Evolutionary conservation across 1,284 basidiomycete genomes (phyloP).

Genomic region (Earliella scabrosa): DNA sequence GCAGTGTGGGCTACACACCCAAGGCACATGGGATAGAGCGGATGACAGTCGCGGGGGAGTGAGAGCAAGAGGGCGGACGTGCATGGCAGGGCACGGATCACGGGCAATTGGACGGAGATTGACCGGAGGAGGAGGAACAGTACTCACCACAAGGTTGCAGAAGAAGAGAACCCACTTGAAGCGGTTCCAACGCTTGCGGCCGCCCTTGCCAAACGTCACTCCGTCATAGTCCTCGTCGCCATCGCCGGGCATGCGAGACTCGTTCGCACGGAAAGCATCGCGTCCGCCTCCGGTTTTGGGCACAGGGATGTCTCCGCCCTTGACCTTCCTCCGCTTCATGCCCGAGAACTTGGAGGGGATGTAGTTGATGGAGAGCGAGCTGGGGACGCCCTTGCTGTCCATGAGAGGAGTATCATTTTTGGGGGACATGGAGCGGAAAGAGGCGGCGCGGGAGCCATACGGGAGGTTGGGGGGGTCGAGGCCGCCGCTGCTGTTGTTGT

Average conservation of each 20-base stretch:
- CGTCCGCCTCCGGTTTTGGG: slow-evolving; percentile 57
- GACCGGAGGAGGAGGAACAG: background rate
- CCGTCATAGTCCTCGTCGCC: slow-evolving; percentile 56
- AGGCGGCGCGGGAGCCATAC: slow-evolving; percentile 31
- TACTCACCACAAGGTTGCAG: slow-evolving; percentile 54
- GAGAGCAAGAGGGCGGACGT: background rate
- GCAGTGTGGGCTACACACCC: no score
- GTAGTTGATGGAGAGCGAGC: slow-evolving; percentile 56
- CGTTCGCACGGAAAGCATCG: slow-evolving; percentile 53
- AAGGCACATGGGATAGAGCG: no score
- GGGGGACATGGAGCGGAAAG: slow-evolving; percentile 33
- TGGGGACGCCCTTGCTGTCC: slow-evolving; percentile 24
- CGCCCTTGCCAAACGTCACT: slow-evolving; percentile 41
- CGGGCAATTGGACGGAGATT: background rate
- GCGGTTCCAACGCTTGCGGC: slow-evolving; percentile 58
- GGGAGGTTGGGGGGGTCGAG: slow-evolving; percentile 37
- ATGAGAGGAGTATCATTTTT: slow-evolving; percentile 33
- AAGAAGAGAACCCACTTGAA: slow-evolving; percentile 65
- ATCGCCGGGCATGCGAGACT: slow-evolving; percentile 53
- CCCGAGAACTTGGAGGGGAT: slow-evolving; percentile 63
- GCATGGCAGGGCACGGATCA: background rate
- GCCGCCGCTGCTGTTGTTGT: slow-evolving; percentile 27
- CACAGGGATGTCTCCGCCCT: slow-evolving; percentile 28
- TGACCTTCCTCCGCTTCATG: slow-evolving; percentile 41
- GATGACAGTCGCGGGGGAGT: no score